Percentiles rank a stretch among this genome's conserved stretches.
phyloP scores from a whole-genome alignment of 495 filamentous ascomycete genomes.

The Xylaria scruposa region DNA sequence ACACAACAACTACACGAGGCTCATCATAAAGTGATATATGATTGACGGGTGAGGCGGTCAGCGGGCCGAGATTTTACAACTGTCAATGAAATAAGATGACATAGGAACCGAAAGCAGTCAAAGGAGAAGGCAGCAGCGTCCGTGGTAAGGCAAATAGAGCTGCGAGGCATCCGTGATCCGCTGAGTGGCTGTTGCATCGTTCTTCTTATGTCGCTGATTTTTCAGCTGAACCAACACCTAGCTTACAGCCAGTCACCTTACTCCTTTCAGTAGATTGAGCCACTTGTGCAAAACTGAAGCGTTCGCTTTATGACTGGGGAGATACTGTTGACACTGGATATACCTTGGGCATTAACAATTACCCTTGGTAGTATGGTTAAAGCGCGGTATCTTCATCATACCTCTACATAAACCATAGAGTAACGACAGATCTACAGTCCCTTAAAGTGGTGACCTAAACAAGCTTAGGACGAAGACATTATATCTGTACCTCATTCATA shows the following conservation, averaged over 20 bases:
- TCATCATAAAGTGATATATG: neutral
- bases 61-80: constrained; percentile 8
- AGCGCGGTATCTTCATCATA: neutral
- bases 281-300: constrained; percentile 9
- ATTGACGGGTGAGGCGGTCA: neutral
- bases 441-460: neutral
- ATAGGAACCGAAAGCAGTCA: constrained; percentile 3
- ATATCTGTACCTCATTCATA: neutral
- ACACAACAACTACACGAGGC: neutral
- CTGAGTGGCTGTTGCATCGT: constrained; percentile 16
- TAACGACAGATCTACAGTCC: neutral
- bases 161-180: constrained; percentile 8
- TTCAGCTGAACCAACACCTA: constrained; percentile 18
- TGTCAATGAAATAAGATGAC: neutral
- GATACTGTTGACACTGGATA: neutral
- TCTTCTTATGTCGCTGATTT: constrained; percentile 13
- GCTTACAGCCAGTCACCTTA: constrained; percentile 9
- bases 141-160: constrained; percentile 16
- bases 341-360: neutral
- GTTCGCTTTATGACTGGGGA: neutral
- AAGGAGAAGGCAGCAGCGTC: constrained; percentile 15
- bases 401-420: neutral
- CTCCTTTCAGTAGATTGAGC: neutral
- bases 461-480: neutral
- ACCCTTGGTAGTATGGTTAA: neutral